A percentile compares a stretch with the other conserved stretches of the same genome.
phyloP scores from a whole-genome alignment of 495 filamentous ascomycete genomes.

The Parathielavia hyrcaniae region DNA sequence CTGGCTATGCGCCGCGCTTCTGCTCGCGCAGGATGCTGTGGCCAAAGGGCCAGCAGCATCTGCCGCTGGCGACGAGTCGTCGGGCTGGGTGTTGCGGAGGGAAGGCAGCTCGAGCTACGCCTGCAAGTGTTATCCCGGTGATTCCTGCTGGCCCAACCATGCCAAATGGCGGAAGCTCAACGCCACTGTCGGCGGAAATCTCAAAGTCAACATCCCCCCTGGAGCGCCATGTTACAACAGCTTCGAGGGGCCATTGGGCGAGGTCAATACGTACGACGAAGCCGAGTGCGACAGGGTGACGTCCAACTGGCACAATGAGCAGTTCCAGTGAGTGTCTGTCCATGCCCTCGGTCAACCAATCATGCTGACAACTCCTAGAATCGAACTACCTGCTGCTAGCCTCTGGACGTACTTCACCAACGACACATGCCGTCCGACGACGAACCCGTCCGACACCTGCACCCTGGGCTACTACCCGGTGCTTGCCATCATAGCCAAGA shows the following conservation, averaged over 20 bases:
- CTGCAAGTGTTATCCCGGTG: slow-evolving; percentile 41
- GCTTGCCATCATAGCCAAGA: slow-evolving; percentile 49
- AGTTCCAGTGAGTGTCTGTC: slow-evolving; percentile 32
- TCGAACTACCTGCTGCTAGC: slow-evolving; percentile 36
- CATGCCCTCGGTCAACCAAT: too few species aligned
- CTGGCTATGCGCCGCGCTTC: slow-evolving; percentile 18
- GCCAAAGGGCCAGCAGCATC: neutral
- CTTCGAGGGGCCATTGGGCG: slow-evolving; percentile 38
- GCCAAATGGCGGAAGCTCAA: slow-evolving; percentile 35
- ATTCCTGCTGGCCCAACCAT: slow-evolving; percentile 40
- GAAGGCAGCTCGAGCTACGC: slow-evolving; percentile 34
- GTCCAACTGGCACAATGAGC: slow-evolving; percentile 33
- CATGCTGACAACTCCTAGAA: slow-evolving; percentile 20
- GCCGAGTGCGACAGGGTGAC: slow-evolving; percentile 32
- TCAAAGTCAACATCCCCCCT: slow-evolving; percentile 36
- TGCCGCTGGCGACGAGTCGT: neutral
- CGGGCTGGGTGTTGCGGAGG: slow-evolving; percentile 24
- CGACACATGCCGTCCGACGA: slow-evolving; percentile 41
- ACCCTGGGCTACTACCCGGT: slow-evolving; percentile 51
- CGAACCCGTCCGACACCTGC: slow-evolving; percentile 46
- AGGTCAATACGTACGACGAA: slow-evolving; percentile 36
- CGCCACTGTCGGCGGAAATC: slow-evolving; percentile 36
- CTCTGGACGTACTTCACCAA: slow-evolving; percentile 46
- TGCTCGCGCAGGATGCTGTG: slow-evolving; percentile 12
- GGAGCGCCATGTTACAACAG: slow-evolving; percentile 38